Conservation (phyloP, 257 asterid genomes). For the Rhazya stricta region DNA sequence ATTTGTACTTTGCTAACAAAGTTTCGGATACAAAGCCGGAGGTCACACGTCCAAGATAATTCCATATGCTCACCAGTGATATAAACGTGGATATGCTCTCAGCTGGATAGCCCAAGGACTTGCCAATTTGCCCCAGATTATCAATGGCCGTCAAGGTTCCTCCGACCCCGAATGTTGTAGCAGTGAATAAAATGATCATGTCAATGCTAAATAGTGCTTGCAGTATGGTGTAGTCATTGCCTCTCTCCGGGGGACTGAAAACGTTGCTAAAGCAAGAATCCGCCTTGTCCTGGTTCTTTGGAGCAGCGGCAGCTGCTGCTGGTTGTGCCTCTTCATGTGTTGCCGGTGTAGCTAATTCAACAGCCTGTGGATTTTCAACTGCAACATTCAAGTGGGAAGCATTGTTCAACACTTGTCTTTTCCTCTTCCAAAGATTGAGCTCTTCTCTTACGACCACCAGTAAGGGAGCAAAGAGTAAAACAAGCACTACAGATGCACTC, state of each 20-base stretch:
- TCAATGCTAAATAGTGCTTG: constrained; percentile 43
- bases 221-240: constrained; percentile 37
- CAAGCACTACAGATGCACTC: constrained; percentile 33
- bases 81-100: constrained; percentile 40
- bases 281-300: constrained; percentile 11
- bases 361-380: constrained; percentile 13
- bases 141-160: constrained; percentile 50
- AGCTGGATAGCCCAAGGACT: constrained; percentile 31
- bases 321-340: neutral
- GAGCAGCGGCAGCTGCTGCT: neutral
- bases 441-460: constrained; percentile 37
- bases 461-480: constrained; percentile 35
- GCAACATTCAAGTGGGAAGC: constrained; percentile 11
- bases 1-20: constrained; percentile 33
- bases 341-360: neutral
- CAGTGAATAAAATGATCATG: constrained; percentile 32
- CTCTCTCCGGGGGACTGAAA: constrained; percentile 41
- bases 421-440: constrained; percentile 24
- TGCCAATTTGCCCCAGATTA: constrained; percentile 44
- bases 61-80: constrained; percentile 51
- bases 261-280: constrained; percentile 29
- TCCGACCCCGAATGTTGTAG: constrained; percentile 43
- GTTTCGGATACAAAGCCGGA: constrained; percentile 41
- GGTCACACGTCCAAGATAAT: constrained; percentile 38
- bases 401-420: constrained; percentile 3